Base-by-base conservation (phyloP, 345 rosid genomes). In the Eucalyptus albens region DNA sequence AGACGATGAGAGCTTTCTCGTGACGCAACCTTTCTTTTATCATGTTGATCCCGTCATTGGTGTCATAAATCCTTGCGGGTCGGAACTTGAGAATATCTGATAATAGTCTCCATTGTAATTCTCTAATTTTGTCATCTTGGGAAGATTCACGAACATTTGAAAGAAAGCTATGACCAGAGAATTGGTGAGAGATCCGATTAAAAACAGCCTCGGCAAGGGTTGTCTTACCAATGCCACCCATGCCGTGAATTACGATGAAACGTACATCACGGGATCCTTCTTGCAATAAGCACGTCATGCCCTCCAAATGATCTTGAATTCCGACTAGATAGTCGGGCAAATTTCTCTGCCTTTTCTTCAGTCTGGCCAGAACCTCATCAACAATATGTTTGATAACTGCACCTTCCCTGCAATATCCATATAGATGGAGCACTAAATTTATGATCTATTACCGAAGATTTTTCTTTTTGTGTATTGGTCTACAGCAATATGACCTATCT, bases 161-260 rank as follows among this genome's bases (percentile, higher is more conserved):
- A 31, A 89, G 90, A 69, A 89, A 89, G 87, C 88, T 60, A 11
- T 22, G 59, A 15, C 60, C 26, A 10, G 50, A 60, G 37, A 44
- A 89, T 5, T 40, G 51, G 15, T 53, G 37, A 33, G 50, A 87
- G 16, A 89, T 22, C 15, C 11, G 88, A 82, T 86, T 89, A 29
- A 59, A 89, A 62, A 89, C 65, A 21, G 86, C 81, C 27, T 86
- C 72, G 3, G 88, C 90, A n/a, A 89, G 88, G 6, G 90, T 86
- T 27, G 90, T 89, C 51, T 89, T 89, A 13, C 90, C 90, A 6
- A 89, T 89, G 37, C 88, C 88, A 5, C 90, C 88, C 88, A 86
- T 89, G 5, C 90, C 90, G 13, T 33, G 50, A 67, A 89, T 89
- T 53, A 86, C 51, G 0, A 89, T 37, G 17, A 89, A 10, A 3